These are phyloP conservation scores for Thraustotheca clavata DNA, from an alignment of 352 stramenopile genomes.

Conservation along the genomic window DNA sequence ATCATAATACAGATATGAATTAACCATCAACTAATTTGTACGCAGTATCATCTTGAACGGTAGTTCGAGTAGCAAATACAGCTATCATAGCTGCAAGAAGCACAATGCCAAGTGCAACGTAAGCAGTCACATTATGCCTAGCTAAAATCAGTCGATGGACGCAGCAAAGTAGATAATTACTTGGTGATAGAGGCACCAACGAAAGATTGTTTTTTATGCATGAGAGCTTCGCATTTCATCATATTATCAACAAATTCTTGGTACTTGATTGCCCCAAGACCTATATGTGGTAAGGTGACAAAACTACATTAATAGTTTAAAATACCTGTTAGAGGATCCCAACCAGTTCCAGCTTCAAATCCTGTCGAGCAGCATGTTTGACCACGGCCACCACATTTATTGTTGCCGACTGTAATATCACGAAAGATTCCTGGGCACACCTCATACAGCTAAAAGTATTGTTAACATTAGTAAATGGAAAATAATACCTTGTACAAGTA, in stretches of 20 bases:
- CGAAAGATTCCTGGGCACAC: constrained; percentile 60
- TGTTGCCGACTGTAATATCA: constrained; percentile 56
- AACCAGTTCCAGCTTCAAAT: constrained; percentile 40
- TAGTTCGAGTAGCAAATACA: not conserved
- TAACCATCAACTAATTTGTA: too few relatives aligned
- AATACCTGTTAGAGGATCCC: constrained; percentile 50
- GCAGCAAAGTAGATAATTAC: not conserved
- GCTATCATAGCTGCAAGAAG: not conserved
- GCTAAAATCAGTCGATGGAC: not conserved
- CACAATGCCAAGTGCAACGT: not conserved
- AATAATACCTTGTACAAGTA: constrained; percentile 42
- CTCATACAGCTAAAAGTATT: constrained; percentile 27
- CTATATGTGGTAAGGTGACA: not conserved
- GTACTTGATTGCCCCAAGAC: constrained; percentile 50
- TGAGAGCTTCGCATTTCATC: constrained; percentile 30
- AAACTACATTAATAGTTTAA: not conserved
- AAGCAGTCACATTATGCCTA: not conserved
- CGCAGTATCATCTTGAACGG: too few relatives aligned
- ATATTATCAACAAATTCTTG: constrained; percentile 32
- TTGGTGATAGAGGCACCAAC: not conserved
- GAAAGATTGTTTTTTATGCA: not conserved
- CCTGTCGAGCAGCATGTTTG: constrained; percentile 45
- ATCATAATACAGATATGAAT: too few relatives aligned
- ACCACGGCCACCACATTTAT: constrained; percentile 35
- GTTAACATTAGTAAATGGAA: not conserved